Conservation (phyloP, 345 rosid genomes). For the Salix caprea region DNA sequence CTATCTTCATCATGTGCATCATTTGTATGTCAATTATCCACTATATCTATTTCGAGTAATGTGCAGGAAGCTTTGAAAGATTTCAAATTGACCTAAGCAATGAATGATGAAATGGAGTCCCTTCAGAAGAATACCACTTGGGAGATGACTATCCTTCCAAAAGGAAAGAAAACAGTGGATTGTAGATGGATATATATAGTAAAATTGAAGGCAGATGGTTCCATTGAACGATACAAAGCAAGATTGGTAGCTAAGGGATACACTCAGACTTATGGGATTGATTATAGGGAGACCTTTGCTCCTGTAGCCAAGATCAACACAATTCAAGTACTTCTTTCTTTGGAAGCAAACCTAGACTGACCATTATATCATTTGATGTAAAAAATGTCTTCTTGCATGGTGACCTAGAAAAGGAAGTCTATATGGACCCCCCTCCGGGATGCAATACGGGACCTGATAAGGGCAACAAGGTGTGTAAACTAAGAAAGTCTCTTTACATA, state of each 20-base stretch:
- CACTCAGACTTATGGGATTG: neutral
- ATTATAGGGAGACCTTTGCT: neutral
- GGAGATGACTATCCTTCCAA: neutral
- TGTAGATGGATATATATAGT: neutral
- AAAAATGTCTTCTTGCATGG: neutral
- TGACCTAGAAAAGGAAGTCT: neutral
- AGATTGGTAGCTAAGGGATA: neutral
- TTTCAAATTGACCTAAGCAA: neutral
- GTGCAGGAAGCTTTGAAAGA: neutral
- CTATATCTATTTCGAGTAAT: neutral
- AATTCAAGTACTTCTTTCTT: neutral
- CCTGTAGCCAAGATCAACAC: neutral
- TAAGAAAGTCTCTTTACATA: neutral
- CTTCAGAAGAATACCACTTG: neutral
- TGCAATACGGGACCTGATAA: neutral
- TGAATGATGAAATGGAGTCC: constrained; percentile 1
- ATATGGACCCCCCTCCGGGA: neutral
- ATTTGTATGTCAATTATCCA: neutral
- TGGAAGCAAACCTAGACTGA: neutral
- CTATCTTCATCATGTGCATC: neutral
- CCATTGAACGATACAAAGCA: too few species aligned
- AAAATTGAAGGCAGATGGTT: neutral
- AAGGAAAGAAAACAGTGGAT: neutral
- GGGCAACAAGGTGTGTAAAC: neutral
- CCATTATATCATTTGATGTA: neutral